Base-by-base conservation (phyloP, 2,329 filamentous ascomycete species). In the Hymenoscyphus repandus region DNA sequence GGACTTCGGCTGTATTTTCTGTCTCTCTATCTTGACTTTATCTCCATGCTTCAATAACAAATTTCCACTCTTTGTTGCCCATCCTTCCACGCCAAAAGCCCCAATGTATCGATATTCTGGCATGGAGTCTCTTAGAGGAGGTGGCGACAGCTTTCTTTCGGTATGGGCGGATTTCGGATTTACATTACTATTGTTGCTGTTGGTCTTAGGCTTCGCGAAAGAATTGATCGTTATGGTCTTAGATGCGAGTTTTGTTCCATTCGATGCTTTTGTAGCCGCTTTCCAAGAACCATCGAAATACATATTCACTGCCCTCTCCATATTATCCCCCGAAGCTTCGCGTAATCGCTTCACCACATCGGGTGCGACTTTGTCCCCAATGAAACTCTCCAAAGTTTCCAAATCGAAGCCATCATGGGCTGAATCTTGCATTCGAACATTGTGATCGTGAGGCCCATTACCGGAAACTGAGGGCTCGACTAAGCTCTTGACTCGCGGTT, bases 71-170 rank as follows among this genome's bases (percentile, higher is more conserved):
- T 85, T 82, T 3, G 92, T 97, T 5, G 89, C 85, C 93, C 93
- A 99, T 4, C 85, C 93, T 48, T 86, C 89, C 4, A 88, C 90
- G 7, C 93, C 93, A 68, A 97, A 93, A 0, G 90, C 89, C 15
- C 93, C 93, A 54, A 97, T 80, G 62, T 97, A 99, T 62, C 93
- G 73, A 58, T 74, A 75, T 1, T 70, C 62, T 0, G 83, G 83
- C 73, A 67, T 66, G 12, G 49, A 41, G 13, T 55, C 43, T 40
- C 47, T 52, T 20, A 49, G 32, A 11, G 39, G 13, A 17, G 22
- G 13, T 31, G 22, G 15, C 32, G 2, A 27, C 13, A 41, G 27
- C 36, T 34, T 18, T 32, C 20, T 2, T 34, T 45, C 41, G 27
- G 32, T 56, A 48, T 53, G 51, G 13, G 43, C 50, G 55, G 68